These are phyloP conservation scores for Plasmodium vivax DNA, from an alignment of 169 alveolate species.

Conservation along the genomic window DNA sequence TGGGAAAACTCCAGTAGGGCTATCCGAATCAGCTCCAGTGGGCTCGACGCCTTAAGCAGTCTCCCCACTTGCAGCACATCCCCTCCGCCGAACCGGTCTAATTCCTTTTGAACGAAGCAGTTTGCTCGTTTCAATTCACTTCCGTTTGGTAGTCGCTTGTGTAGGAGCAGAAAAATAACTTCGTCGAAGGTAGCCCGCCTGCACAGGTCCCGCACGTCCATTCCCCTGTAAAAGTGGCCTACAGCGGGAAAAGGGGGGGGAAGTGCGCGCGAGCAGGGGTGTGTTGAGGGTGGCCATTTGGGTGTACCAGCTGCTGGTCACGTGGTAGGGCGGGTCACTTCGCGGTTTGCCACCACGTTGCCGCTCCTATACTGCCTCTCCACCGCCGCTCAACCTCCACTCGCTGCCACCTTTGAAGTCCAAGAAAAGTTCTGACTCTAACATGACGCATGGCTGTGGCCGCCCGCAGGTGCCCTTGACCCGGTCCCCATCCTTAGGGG, in stretches of 20 bases:
- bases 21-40: slow-evolving; percentile 21
- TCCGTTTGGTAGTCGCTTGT: slow-evolving; percentile 2
- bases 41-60: background rate
- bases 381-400: background rate
- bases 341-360: background rate
- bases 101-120: background rate
- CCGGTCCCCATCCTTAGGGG: background rate
- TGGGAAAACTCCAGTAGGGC: background rate
- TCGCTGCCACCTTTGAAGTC: slow-evolving; percentile 35
- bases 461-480: background rate
- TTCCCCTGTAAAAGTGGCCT: slow-evolving; percentile 43
- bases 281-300: background rate
- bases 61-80: background rate
- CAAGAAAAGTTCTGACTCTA: slow-evolving; percentile 57
- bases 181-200: slow-evolving; percentile 16
- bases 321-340: background rate
- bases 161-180: slow-evolving; percentile 7
- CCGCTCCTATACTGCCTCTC: background rate
- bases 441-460: slow-evolving; percentile 1
- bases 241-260: background rate
- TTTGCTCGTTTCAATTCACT: slow-evolving; percentile 12
- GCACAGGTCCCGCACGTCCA: slow-evolving; percentile 9
- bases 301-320: background rate
- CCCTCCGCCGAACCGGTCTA: background rate
- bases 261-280: background rate